phyloP scores from a whole-genome alignment of 139 green algal species.

The Coccomyxa sp. region DNA sequence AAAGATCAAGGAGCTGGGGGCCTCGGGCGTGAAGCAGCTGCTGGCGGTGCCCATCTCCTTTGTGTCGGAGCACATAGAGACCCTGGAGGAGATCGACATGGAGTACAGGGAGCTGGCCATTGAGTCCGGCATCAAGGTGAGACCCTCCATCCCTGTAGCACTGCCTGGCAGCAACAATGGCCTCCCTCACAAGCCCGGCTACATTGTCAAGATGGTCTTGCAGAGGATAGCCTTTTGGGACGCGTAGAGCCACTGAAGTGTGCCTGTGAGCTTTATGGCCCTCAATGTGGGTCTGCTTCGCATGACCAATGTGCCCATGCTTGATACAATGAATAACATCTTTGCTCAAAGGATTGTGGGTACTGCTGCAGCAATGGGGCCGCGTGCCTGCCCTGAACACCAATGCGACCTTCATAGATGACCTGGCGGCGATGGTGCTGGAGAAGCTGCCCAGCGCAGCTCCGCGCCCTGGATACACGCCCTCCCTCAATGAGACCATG shows the following conservation, averaged over 20 bases:
- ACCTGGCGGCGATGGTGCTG: conserved; percentile 89
- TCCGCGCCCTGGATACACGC: neutral
- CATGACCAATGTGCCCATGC: too few species aligned
- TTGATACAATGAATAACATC: too few species aligned
- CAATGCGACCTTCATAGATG: conserved; percentile 90
- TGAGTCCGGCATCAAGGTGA: conserved; percentile 15
- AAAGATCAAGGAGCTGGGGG: conserved; percentile 83
- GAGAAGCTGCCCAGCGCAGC: conserved; percentile 92
- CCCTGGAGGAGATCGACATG: conserved; percentile 99
- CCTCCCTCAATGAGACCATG: neutral
- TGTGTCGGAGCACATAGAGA: conserved; percentile 99
- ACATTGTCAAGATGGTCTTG: too few species aligned
- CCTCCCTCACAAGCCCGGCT: too few species aligned
- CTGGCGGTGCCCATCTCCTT: conserved; percentile 97
- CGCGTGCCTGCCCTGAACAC: conserved; percentile 95
- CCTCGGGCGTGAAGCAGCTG: conserved; percentile 63
- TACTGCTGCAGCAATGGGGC: conserved; percentile 21
- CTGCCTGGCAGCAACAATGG: too few species aligned
- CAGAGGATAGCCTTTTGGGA: too few species aligned
- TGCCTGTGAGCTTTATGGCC: too few species aligned
- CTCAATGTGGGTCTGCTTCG: too few species aligned
- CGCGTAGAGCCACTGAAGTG: too few species aligned
- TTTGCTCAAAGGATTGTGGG: too few species aligned
- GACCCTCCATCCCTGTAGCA: too few species aligned
- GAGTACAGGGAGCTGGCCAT: conserved; percentile 84